A percentile compares a stretch with the other conserved stretches of the same genome.
phyloP scores from a whole-genome alignment of 164 flowering plant genomes.

The Umbellularia californica region DNA sequence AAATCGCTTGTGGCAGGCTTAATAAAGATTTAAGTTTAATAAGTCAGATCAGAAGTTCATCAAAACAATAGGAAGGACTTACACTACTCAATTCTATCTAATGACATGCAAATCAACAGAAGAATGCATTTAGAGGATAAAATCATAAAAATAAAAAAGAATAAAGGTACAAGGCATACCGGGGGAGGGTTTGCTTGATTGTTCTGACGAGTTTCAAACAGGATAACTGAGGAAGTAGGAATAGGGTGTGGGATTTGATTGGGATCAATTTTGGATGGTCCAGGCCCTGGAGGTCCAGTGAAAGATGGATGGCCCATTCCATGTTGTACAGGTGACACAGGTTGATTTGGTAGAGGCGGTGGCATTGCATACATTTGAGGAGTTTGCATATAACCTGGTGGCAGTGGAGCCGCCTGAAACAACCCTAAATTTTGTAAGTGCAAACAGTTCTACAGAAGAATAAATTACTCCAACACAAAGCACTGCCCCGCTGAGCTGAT shows the following conservation, averaged over 20 bases:
- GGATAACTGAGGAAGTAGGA: constrained; percentile 47
- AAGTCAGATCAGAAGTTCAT: background rate
- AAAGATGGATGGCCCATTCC: constrained; percentile 45
- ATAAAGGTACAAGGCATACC: constrained; percentile 30
- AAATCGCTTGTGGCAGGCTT: constrained; percentile 92
- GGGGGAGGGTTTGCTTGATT: constrained; percentile 89
- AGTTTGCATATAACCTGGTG: constrained; percentile 61
- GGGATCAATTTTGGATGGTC: constrained; percentile 85
- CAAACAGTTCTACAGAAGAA: too few species aligned
- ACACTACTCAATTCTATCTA: background rate
- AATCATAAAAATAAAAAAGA: too few species aligned
- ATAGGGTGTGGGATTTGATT: constrained; percentile 89
- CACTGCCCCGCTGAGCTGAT: too few species aligned
- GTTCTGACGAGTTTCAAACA: constrained; percentile 78
- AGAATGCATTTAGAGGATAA: background rate
- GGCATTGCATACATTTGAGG: constrained; percentile 78
- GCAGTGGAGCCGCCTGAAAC: constrained; percentile 31
- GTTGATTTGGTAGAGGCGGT: constrained; percentile 46
- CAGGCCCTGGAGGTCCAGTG: constrained; percentile 47
- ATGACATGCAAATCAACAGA: background rate
- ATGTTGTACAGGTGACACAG: constrained; percentile 55
- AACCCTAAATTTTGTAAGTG: too few species aligned
- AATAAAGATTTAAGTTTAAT: constrained; percentile 14
- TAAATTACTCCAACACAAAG: too few species aligned
- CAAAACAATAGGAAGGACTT: background rate